A percentile compares a stretch with the other conserved stretches of the same genome.
Conservation (phyloP, 2,329 filamentous ascomycete genomes). For the Colletotrichum chlorophyti region DNA sequence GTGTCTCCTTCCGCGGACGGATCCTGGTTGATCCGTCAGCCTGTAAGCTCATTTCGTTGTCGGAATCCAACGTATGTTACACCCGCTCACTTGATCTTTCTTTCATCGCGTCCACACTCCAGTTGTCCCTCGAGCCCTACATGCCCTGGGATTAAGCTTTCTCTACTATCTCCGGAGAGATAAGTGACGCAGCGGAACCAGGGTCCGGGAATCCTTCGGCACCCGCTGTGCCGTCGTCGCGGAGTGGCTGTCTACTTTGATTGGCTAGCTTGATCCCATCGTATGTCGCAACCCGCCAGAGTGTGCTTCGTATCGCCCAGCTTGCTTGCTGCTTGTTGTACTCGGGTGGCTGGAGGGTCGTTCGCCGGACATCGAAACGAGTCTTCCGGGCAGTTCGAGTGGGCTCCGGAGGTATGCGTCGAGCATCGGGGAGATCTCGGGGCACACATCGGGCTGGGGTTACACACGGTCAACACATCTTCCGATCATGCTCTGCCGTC, state of each 20-base stretch:
- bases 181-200: too few relatives aligned
- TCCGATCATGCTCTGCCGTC: not conserved
- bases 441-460: not conserved
- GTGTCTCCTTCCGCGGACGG: too few relatives aligned
- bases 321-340: not conserved
- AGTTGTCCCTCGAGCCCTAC: too few relatives aligned
- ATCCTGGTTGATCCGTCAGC: too few relatives aligned
- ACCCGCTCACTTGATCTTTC: too few relatives aligned
- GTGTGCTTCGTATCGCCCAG: not conserved
- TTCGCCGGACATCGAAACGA: conserved; percentile 2
- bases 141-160: too few relatives aligned
- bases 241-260: not conserved
- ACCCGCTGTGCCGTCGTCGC: not conserved
- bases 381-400: conserved; percentile 7
- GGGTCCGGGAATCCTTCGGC: too few relatives aligned
- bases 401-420: not conserved
- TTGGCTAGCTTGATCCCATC: conserved; percentile 11
- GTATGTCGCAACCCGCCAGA: not conserved
- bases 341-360: not conserved
- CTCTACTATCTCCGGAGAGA: too few relatives aligned
- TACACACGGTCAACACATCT: conserved; percentile 5
- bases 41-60: too few relatives aligned
- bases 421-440: not conserved
- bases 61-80: too few relatives aligned
- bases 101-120: too few relatives aligned